Evolutionary conservation across 192 early-diverging fungal species (phyloP), one percentile per base, ranked within the genome.

Genomic region (Lobosporangium transversale): DNA sequence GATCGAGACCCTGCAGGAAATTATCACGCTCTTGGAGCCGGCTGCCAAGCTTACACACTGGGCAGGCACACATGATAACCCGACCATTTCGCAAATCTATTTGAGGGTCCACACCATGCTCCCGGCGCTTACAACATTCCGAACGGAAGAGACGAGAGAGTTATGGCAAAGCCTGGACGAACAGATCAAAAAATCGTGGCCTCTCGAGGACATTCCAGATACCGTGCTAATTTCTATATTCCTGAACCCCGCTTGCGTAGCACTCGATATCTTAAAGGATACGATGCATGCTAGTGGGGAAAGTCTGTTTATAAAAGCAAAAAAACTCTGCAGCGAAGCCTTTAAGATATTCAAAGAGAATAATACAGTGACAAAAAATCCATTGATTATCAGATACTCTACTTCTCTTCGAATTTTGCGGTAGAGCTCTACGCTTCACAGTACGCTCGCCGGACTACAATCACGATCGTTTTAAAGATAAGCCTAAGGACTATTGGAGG

Each of bases 11-110:
- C 52, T 65, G 50, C 52, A 29, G 5, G 62, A 65, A 43, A 44
- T 47, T 2, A 43, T 66, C 44, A n/a, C 7, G 8, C 43, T 66
- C 53, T 57, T 66, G 53, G 26, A 10, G 30, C 65, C 65, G 23
- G 55, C n/a, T 10, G 55, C 55, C 18, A 21, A 44, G 1, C 57
- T 66, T 35, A 66, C 64, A 44, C 45, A 66, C 37, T 66, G 64
- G 64, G 45, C 54, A 50, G 64, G 44, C 23, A 17, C 31, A 17
- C 2, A 21, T 10, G 10, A 26, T 11, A 18, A 48, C 37, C 31
- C 45, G 5, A 66, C 64, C 3, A 57, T 50, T 50, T 50, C 64
- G 30, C 64, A 66, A n/a, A 33, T 66, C 2, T 66, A 66, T 30
- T 40, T 14, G 31, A 48, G 43, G 23, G 24, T 55, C 45, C 37